phyloP scores from a whole-genome alignment of 73 alveolate species.

The Stentor roeselii region DNA sequence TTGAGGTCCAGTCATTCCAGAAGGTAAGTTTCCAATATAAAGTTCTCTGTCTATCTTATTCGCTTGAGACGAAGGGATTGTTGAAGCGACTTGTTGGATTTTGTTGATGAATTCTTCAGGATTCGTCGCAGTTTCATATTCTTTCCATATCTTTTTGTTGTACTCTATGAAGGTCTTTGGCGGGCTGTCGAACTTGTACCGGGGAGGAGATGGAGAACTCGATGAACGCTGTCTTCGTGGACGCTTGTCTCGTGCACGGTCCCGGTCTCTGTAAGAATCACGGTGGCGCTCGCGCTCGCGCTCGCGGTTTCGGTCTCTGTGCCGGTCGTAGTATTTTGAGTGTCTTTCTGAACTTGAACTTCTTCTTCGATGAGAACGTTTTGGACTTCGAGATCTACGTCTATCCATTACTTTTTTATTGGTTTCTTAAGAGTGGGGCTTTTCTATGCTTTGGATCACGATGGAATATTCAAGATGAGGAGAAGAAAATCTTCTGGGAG shows the following conservation, averaged over 20 bases:
- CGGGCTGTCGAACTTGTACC: slow-evolving; percentile 30
- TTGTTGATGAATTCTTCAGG: slow-evolving; percentile 21
- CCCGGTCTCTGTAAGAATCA: neutral
- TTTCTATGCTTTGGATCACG: no score
- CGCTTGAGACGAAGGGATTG: slow-evolving; percentile 27
- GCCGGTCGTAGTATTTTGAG: neutral
- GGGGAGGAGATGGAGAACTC: slow-evolving; percentile 27
- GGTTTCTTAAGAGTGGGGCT: no score
- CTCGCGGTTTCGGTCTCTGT: neutral
- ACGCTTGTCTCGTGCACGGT: neutral
- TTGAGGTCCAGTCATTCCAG: slow-evolving; percentile 65
- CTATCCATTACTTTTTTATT: neutral
- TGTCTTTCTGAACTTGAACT: slow-evolving; percentile 18
- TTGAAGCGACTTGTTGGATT: slow-evolving; percentile 26
- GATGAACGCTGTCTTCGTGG: no score
- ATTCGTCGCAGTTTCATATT: neutral
- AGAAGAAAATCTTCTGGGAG: no score
- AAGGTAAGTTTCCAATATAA: slow-evolving; percentile 87
- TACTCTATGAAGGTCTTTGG: slow-evolving; percentile 15
- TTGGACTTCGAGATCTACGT: slow-evolving; percentile 29
- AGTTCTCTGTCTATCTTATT: slow-evolving; percentile 78
- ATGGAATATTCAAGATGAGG: no score
- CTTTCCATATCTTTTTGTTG: slow-evolving; percentile 15
- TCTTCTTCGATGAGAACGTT: slow-evolving; percentile 1
- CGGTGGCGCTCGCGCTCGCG: no score